Evolutionary conservation across 768 basidiomycete genomes (phyloP).

Genomic region (Lentinula lateritia): DNA sequence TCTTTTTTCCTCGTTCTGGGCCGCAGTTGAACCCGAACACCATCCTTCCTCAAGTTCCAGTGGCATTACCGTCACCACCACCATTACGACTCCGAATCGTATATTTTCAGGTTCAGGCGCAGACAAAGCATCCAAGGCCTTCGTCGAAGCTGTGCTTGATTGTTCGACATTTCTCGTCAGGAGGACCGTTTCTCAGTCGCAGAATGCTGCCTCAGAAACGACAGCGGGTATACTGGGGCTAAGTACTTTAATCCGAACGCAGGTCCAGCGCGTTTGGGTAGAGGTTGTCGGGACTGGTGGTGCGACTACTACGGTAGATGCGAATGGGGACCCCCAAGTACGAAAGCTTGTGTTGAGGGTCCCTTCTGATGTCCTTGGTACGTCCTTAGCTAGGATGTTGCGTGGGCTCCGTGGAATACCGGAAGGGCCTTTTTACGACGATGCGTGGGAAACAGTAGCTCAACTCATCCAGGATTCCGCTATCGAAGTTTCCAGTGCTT

Average conservation of each 20-base stretch:
- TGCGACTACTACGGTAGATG: background rate
- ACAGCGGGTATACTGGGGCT: background rate
- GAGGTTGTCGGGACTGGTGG: background rate
- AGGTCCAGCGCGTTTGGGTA: background rate
- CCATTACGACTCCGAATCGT: conserved; percentile 26
- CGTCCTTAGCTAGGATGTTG: background rate
- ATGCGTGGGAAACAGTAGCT: background rate
- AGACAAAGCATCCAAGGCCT: conserved; percentile 52
- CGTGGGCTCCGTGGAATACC: background rate
- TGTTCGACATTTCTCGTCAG: conserved; percentile 56
- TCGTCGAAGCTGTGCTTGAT: conserved; percentile 67
- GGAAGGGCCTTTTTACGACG: background rate
- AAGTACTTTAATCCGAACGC: background rate
- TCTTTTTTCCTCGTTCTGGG: conserved; percentile 79
- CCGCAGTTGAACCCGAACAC: conserved; percentile 47
- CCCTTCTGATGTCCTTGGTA: background rate
- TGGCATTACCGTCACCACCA: conserved; percentile 35
- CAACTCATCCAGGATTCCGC: background rate
- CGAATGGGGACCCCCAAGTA: background rate
- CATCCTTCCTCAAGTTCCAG: background rate
- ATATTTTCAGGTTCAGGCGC: conserved; percentile 35
- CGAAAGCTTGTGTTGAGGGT: background rate
- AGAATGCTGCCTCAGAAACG: background rate
- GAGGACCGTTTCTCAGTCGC: conserved; percentile 20
- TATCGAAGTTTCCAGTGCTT: background rate